Evolutionary conservation across 352 stramenopile genomes (phyloP).

Genomic region (Thalassiosira hispida): DNA sequence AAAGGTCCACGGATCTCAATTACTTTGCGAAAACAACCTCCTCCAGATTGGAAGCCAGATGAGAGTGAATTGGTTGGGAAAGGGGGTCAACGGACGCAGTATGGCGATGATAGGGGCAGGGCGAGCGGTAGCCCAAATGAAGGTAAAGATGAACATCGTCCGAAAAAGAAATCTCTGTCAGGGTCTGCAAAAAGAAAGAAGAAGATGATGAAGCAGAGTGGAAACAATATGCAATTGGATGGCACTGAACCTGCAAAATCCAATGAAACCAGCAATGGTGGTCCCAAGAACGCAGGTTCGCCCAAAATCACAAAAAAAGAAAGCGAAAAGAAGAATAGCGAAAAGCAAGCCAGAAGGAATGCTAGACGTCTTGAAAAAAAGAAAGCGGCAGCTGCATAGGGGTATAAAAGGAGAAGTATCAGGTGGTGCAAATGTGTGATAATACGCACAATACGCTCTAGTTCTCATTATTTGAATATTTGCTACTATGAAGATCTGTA

Average conservation of each 20-base stretch:
- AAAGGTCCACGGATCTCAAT: constrained; percentile 50
- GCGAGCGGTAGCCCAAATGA: not conserved
- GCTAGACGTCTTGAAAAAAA: constrained; percentile 32
- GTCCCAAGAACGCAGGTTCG: not conserved
- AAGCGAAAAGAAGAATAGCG: constrained; percentile 9
- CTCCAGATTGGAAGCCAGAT: constrained; percentile 52
- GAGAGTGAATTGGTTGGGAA: constrained; percentile 40
- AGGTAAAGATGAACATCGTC: not conserved
- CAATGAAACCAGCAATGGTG: constrained; percentile 3
- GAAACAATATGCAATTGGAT: not conserved
- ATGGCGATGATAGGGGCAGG: not conserved
- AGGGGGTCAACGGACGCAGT: not conserved
- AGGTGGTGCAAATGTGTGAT: too few species aligned
- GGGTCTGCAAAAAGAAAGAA: constrained; percentile 50
- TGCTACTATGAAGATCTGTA: too few species aligned
- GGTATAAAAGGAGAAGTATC: not conserved
- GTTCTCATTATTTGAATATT: too few species aligned
- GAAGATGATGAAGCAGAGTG: constrained; percentile 49
- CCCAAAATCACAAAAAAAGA: not conserved
- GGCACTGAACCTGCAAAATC: constrained; percentile 9
- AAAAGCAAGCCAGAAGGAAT: constrained; percentile 44
- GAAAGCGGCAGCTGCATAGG: not conserved
- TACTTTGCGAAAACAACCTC: constrained; percentile 54
- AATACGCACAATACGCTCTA: too few species aligned
- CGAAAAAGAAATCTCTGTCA: constrained; percentile 53